phyloP scores from a whole-genome alignment of 768 basidiomycete genomes.

The Aureoboletus auriporus region DNA sequence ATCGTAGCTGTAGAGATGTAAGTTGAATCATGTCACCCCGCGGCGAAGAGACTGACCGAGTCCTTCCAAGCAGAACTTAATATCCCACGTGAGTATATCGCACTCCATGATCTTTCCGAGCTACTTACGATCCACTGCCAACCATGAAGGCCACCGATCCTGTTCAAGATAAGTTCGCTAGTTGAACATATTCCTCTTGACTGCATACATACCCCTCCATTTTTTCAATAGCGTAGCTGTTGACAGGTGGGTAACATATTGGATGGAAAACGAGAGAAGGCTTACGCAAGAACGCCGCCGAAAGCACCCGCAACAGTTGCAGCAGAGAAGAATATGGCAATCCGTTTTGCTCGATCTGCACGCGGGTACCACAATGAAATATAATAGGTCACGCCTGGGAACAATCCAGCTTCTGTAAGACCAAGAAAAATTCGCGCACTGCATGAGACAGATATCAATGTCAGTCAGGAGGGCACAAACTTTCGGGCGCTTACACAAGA shows the following conservation, averaged over 20 bases:
- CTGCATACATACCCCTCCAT: slow-evolving; percentile 32
- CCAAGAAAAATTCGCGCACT: slow-evolving; percentile 44
- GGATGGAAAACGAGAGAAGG: neutral
- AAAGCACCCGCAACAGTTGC: slow-evolving; percentile 52
- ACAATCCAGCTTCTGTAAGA: slow-evolving; percentile 44
- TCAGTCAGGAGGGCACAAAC: neutral
- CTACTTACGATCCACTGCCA: slow-evolving; percentile 37
- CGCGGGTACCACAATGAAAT: slow-evolving; percentile 60
- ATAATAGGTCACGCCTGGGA: slow-evolving; percentile 40
- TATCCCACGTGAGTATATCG: slow-evolving; percentile 6
- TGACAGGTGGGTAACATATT: neutral
- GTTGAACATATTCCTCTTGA: neutral
- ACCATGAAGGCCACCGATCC: slow-evolving; percentile 29
- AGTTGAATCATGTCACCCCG: neutral
- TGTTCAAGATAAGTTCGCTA: slow-evolving; percentile 1
- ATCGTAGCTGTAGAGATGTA: slow-evolving; percentile 15
- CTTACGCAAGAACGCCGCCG: slow-evolving; percentile 48
- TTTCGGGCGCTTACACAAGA: slow-evolving; percentile 24
- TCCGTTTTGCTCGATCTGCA: slow-evolving; percentile 51
- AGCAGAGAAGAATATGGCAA: slow-evolving; percentile 63
- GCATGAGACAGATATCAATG: neutral
- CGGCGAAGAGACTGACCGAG: slow-evolving; percentile 12
- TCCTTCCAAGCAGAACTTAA: slow-evolving; percentile 31
- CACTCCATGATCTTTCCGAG: neutral
- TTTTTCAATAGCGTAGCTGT: slow-evolving; percentile 33